A percentile compares a stretch with the other conserved stretches of the same genome.
Conservation (phyloP, 176 grass and related monocot genomes). For the Cenchrus fungigraminus region DNA sequence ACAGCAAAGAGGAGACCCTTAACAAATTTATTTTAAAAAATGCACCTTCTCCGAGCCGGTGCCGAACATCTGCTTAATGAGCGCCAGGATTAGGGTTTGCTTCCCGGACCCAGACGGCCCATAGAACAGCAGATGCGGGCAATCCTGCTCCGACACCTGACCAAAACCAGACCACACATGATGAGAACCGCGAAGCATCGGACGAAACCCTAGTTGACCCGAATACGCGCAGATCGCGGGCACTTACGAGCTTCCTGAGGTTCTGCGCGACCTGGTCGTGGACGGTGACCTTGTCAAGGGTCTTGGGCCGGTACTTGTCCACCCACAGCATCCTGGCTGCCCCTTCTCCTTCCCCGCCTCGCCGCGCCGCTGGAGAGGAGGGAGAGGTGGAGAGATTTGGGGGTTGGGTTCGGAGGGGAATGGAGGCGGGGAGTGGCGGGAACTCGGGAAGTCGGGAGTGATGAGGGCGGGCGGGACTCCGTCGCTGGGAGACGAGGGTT, state of each 20-base stretch:
- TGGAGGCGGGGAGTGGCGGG: slow-evolving; percentile 46
- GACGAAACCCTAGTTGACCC: slow-evolving; percentile 45
- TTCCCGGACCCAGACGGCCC: slow-evolving; percentile 89
- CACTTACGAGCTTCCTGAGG: slow-evolving; percentile 81
- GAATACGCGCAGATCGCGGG: background rate
- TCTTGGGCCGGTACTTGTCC: slow-evolving; percentile 95
- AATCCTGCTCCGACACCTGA: slow-evolving; percentile 95
- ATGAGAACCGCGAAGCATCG: background rate
- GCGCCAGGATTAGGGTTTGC: slow-evolving; percentile 98
- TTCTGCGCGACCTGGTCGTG: slow-evolving; percentile 83
- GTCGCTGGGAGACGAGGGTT: background rate
- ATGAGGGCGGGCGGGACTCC: slow-evolving; percentile 32
- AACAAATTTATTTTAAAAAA: background rate
- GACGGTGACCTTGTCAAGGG: slow-evolving; percentile 87
- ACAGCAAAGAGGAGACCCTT: background rate
- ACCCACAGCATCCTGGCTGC: slow-evolving; percentile 90
- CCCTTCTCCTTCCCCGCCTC: background rate
- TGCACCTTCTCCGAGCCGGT: slow-evolving; percentile 73
- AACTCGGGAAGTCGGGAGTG: background rate
- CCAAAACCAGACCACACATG: background rate
- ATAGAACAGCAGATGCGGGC: slow-evolving; percentile 96
- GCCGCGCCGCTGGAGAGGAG: background rate
- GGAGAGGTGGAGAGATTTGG: slow-evolving; percentile 6
- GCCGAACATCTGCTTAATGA: slow-evolving; percentile 96
- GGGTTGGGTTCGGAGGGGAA: slow-evolving; percentile 25